Evolutionary conservation across 352 stramenopile species (phyloP).

Genomic region (Phytophthora sp.): DNA sequence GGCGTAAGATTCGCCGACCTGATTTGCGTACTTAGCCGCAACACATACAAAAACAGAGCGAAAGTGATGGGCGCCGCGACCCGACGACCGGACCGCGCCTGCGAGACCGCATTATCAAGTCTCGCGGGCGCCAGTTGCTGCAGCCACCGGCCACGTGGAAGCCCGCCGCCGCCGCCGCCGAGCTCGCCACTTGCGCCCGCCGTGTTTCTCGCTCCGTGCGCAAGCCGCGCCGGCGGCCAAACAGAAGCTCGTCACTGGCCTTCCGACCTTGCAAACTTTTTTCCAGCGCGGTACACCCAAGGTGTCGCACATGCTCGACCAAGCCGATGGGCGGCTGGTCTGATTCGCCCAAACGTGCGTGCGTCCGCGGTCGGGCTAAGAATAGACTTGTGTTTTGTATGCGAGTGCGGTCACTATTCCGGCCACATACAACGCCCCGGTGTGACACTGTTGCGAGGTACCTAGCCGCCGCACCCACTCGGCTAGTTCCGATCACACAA

Average conservation of each 20-base stretch:
- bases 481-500: too few species aligned
- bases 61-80: slow-evolving; percentile 10
- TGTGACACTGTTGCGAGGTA: neutral
- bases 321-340: too few species aligned
- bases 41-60: slow-evolving; percentile 6
- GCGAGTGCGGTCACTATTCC: neutral
- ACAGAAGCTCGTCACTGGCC: slow-evolving; percentile 12
- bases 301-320: slow-evolving; percentile 10
- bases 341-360: slow-evolving; percentile 19
- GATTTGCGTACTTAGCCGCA: slow-evolving; percentile 29
- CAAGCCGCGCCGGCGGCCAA: slow-evolving; percentile 7
- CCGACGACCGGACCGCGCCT: neutral
- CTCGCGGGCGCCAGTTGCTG: neutral
- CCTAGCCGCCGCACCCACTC: too few species aligned
- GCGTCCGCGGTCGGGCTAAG: slow-evolving; percentile 8
- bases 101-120: neutral
- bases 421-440: too few species aligned
- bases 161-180: neutral
- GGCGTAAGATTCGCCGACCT: slow-evolving; percentile 21
- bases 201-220: slow-evolving; percentile 25
- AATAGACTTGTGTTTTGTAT: slow-evolving; percentile 18
- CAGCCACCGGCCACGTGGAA: slow-evolving; percentile 20
- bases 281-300: neutral
- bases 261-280: slow-evolving; percentile 7
- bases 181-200: slow-evolving; percentile 8